Evolutionary conservation across 2,329 filamentous ascomycete species (phyloP).

Genomic region (Trichoderma sp.): DNA sequence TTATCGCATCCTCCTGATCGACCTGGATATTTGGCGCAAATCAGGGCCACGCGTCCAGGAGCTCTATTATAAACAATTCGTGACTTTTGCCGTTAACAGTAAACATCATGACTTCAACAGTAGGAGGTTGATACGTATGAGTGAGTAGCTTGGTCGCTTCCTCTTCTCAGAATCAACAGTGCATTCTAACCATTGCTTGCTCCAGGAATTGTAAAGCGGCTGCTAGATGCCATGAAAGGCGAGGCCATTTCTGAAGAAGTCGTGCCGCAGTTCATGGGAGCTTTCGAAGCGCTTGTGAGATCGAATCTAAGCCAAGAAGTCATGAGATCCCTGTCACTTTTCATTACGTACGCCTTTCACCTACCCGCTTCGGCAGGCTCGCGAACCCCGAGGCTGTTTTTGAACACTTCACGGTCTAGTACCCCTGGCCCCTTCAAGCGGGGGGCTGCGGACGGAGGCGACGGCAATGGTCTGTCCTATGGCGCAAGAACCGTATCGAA

Average conservation of each 20-base stretch:
- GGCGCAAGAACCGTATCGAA: slow-evolving; percentile 51
- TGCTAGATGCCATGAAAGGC: slow-evolving; percentile 86
- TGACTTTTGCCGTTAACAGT: slow-evolving; percentile 83
- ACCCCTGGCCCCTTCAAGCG: slow-evolving; percentile 42
- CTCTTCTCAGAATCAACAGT: neutral
- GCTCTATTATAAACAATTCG: slow-evolving; percentile 90
- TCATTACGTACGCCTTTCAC: slow-evolving; percentile 90
- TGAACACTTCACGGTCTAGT: slow-evolving; percentile 38
- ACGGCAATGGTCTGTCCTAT: slow-evolving; percentile 31
- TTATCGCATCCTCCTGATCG: slow-evolving; percentile 86
- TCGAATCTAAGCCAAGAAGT: slow-evolving; percentile 81
- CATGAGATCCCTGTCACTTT: slow-evolving; percentile 81
- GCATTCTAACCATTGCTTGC: slow-evolving; percentile 21
- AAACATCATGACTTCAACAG: slow-evolving; percentile 92
- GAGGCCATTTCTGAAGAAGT: slow-evolving; percentile 73
- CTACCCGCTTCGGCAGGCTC: slow-evolving; percentile 47
- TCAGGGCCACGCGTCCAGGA: slow-evolving; percentile 74
- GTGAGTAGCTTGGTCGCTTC: slow-evolving; percentile 51
- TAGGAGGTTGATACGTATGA: slow-evolving; percentile 82
- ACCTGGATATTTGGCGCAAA: slow-evolving; percentile 89
- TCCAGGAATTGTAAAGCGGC: slow-evolving; percentile 80
- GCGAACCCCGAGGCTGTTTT: slow-evolving; percentile 50
- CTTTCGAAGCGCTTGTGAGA: slow-evolving; percentile 76
- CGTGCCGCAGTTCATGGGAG: slow-evolving; percentile 71
- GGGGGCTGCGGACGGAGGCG: slow-evolving; percentile 37